A percentile compares a stretch with the other conserved stretches of the same genome.
These are phyloP conservation scores for Pyrenopolyporus hunteri DNA, from an alignment of 495 filamentous ascomycete species.

Conservation along the genomic window DNA sequence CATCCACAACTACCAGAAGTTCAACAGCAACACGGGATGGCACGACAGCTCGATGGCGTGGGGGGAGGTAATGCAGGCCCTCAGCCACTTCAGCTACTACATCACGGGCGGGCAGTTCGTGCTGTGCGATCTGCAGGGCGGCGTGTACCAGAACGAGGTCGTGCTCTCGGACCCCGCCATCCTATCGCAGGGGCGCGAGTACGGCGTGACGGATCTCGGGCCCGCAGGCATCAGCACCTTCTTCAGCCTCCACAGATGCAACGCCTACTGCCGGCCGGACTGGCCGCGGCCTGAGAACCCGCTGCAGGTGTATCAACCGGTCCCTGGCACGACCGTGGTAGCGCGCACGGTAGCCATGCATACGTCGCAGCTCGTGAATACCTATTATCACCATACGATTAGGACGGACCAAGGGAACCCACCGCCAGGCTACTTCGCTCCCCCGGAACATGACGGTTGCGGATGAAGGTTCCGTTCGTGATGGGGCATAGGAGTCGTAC, in stretches of 20 bases:
- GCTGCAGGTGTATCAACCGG: slow-evolving; percentile 3
- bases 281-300: slow-evolving; percentile 15
- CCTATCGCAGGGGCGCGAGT: slow-evolving; percentile 38
- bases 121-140: slow-evolving; percentile 50
- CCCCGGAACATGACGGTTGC: no score
- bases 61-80: slow-evolving; percentile 47
- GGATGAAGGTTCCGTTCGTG: no score
- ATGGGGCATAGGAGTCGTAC: no score
- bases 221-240: slow-evolving; percentile 44
- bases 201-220: slow-evolving; percentile 48
- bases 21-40: slow-evolving; percentile 54
- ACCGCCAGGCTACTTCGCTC: no score
- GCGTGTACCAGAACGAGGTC: slow-evolving; percentile 40
- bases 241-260: slow-evolving; percentile 44
- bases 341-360: slow-evolving; percentile 11
- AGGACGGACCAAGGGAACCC: background rate
- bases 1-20: slow-evolving; percentile 50
- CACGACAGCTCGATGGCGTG: slow-evolving; percentile 25
- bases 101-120: slow-evolving; percentile 44
- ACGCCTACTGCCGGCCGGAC: slow-evolving; percentile 20
- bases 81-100: slow-evolving; percentile 54
- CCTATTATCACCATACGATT: background rate
- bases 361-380: slow-evolving; percentile 3
- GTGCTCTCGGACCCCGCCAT: slow-evolving; percentile 48
- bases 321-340: slow-evolving; percentile 15